Evolutionary conservation across 306 rosid species (phyloP).

Genomic region (Vigna angularis): DNA sequence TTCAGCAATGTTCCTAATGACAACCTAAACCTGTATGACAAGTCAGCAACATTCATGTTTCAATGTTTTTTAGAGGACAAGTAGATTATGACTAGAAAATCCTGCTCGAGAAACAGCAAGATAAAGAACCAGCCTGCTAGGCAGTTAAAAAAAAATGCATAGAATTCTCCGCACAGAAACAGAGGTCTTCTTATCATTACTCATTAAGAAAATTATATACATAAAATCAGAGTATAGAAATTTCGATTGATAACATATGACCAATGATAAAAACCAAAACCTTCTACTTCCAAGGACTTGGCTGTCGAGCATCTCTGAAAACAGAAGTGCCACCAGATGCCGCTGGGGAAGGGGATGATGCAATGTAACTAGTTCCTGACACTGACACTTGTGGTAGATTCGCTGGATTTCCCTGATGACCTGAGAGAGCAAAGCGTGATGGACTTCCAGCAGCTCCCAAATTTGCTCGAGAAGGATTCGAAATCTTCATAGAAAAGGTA

Average conservation of each 20-base stretch:
- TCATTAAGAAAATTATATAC: constrained; percentile 29
- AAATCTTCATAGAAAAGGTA: constrained; percentile 60
- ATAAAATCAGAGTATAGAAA: constrained; percentile 6
- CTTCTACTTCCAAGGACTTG: constrained; percentile 90
- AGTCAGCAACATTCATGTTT: not conserved
- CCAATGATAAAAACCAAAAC: constrained; percentile 40
- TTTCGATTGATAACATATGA: constrained; percentile 7
- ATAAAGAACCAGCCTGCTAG: not conserved
- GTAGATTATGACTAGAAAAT: not conserved
- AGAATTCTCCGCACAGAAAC: constrained; percentile 3
- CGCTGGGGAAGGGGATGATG: constrained; percentile 93
- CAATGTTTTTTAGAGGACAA: not conserved
- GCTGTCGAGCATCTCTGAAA: constrained; percentile 83
- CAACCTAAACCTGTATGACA: constrained; percentile 11
- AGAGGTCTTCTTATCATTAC: constrained; percentile 11
- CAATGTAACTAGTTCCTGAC: constrained; percentile 80
- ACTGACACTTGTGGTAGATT: constrained; percentile 70
- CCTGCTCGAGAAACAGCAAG: constrained; percentile 22
- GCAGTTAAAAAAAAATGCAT: constrained; percentile 12
- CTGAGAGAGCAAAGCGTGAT: constrained; percentile 71
- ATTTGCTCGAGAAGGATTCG: constrained; percentile 74
- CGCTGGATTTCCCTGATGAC: constrained; percentile 67
- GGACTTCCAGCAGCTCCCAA: constrained; percentile 67
- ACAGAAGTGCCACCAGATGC: constrained; percentile 89
- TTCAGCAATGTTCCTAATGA: constrained; percentile 4